Evolutionary conservation across 768 basidiomycete genomes (phyloP), one percentile per base, ranked within the genome.

Genomic region (Collybia sordida): DNA sequence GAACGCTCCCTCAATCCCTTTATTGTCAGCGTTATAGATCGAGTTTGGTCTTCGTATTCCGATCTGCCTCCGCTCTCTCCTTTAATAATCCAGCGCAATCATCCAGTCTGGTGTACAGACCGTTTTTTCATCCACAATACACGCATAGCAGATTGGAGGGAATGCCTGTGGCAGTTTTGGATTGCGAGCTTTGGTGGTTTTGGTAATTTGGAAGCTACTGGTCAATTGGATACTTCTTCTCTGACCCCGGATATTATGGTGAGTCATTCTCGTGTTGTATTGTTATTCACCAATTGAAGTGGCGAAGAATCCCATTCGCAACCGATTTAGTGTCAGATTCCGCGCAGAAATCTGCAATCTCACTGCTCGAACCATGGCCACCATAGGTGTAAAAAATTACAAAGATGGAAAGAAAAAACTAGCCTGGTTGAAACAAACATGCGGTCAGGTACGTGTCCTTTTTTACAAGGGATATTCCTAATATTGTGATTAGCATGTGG

Each of bases 131-230:
- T 74, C 15, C 61, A 65, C 40, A 62, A 65, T 27, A 73, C 77
- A 19, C 80, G 82, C 18, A 51, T 56, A 1, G 63, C 71, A 3
- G 82, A 85, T 50, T 87, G 85, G 85, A 69, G 74, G 27, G 81
- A 83, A 50, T 87, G 85, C 60, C 63, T 86, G 12, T 87, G 85
- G 84, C 80, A 82, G 56, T 51, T 85, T 49, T 79, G 79, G 70
- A 70, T 86, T 22, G 78, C 82, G 48, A 75, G 70, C 47, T 74
- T 72, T 28, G 83, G 83, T 12, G 64, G 65, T 11, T 62, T 70
- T 5, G 8, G 62, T 62, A 18, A 61, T 57, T 39, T 62, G 40
- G 43, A 62, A 52, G 34, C 51, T 51, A n/a, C 56, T 53, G 37
- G 21, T 23, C 27, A 21, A 52, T 43, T 23, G 21, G 19, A 41